Evolutionary conservation across 495 filamentous ascomycete species (phyloP), one percentile per base, ranked within the genome.

Genomic region (Cercophora sp.): DNA sequence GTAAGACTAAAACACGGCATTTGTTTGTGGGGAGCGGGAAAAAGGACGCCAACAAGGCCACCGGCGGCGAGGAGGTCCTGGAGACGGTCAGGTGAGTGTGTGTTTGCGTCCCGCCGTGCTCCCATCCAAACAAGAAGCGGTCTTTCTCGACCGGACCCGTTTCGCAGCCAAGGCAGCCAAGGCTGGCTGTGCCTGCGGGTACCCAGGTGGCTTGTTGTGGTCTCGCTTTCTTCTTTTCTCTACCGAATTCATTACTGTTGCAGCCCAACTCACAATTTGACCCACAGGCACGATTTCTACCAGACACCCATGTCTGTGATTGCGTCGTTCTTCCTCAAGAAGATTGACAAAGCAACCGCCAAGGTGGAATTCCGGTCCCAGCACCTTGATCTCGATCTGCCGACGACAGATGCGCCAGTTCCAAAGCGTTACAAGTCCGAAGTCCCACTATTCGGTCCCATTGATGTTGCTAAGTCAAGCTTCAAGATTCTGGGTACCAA

Each of bases 401-500:
- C 80, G 11, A 98, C 95, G 27, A 79, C 80, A 18, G 92, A 94
- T 62, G 78, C 80, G 48, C 72, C 72, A 4, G 31, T 58, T 15
- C 75, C 76, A 2, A 98, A 96, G 77, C 81, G 86, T 37, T 96
- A 89, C 68, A 83, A 80, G 66, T 76, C 80, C 29, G 79, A 77
- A 31, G 81, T 96, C 47, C 81, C 82, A 11, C 79, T 97, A 5
- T 97, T 85, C 65, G 91, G 77, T 11, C 57, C 74, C 5, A 89
- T 98, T 59, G 79, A 96, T 56, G 61, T 85, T 8, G 82, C 80
- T 43, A 79, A 84, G 60, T 89, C 86, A 35, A 79, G 72, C 50
- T 93, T 84, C 72, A 89, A 87, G 67, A 86, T 98, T 32, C 75
- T 96, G 68, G 91, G 90, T n/a, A 96, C 93, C 8, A 98, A 98